Evolutionary conservation across 768 basidiomycete species (phyloP).

Genomic region (Lactarius quietus): DNA sequence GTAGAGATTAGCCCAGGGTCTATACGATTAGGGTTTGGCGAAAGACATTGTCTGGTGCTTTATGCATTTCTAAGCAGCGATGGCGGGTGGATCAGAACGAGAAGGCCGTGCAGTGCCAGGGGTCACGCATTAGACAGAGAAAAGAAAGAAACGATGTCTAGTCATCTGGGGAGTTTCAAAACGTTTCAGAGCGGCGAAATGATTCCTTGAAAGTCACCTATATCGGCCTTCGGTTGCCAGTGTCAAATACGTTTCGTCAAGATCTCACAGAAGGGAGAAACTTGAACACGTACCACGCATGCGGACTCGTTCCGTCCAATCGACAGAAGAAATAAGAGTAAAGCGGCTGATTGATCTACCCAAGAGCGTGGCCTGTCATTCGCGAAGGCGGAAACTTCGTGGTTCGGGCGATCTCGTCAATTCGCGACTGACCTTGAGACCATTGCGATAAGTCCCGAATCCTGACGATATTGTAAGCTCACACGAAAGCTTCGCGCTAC

Average conservation of each 20-base stretch:
- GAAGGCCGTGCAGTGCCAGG: neutral
- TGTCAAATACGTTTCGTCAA: neutral
- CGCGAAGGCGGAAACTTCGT: neutral
- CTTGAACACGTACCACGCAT: neutral
- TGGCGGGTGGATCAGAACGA: neutral
- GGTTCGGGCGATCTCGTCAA: neutral
- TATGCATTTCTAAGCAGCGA: neutral
- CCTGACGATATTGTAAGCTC: neutral
- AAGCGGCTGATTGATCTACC: neutral
- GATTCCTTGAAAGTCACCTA: neutral
- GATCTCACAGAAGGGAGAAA: neutral
- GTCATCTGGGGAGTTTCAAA: neutral
- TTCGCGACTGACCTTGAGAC: neutral
- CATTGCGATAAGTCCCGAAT: too few species aligned
- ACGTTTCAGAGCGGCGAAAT: neutral
- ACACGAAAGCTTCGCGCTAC: neutral
- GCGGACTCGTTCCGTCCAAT: neutral
- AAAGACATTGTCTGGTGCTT: neutral
- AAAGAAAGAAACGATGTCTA: neutral
- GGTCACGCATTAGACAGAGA: neutral
- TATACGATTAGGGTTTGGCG: neutral
- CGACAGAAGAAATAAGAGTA: neutral
- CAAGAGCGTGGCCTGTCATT: neutral
- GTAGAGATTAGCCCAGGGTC: neutral
- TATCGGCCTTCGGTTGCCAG: neutral